Evolutionary conservation across 164 flowering plant genomes (phyloP).

Genomic region (Echeveria elegans): DNA sequence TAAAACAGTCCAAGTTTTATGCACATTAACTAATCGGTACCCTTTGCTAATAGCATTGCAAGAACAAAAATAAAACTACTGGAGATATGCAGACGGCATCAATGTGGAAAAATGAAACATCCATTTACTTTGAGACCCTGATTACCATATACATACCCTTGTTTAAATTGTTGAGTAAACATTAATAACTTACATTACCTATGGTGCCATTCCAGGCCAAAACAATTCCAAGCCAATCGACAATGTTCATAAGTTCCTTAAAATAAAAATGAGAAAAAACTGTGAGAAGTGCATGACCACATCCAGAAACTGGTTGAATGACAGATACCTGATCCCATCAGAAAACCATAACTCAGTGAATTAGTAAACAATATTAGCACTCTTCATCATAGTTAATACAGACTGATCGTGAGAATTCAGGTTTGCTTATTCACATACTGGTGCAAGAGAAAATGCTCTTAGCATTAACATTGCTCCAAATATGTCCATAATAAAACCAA

Average conservation of each 20-base stretch:
- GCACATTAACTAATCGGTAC: not conserved
- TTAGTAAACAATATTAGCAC: no score
- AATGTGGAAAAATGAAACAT: not conserved
- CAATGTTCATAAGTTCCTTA: slow-evolving; percentile 78
- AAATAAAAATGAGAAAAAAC: slow-evolving; percentile 91
- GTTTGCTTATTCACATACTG: slow-evolving; percentile 39
- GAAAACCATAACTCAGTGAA: not conserved
- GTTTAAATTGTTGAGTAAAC: not conserved
- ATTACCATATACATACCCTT: not conserved
- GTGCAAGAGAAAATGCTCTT: slow-evolving; percentile 86
- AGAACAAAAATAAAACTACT: not conserved
- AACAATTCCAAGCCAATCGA: slow-evolving; percentile 89
- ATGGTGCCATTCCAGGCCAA: slow-evolving; percentile 94
- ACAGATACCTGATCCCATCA: slow-evolving; percentile 68
- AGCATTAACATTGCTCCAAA: slow-evolving; percentile 88
- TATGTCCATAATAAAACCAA: slow-evolving; percentile 86
- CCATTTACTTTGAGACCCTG: not conserved
- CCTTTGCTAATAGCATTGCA: not conserved
- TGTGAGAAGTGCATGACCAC: slow-evolving; percentile 93
- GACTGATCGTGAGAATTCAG: not conserved
- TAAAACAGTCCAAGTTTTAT: not conserved
- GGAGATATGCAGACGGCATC: not conserved
- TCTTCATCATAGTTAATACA: no score
- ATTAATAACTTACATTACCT: slow-evolving; percentile 68
- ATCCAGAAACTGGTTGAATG: slow-evolving; percentile 97